Evolutionary conservation across 2,329 filamentous ascomycete species (phyloP).

Genomic region (Coniochaeta ligniaria): DNA sequence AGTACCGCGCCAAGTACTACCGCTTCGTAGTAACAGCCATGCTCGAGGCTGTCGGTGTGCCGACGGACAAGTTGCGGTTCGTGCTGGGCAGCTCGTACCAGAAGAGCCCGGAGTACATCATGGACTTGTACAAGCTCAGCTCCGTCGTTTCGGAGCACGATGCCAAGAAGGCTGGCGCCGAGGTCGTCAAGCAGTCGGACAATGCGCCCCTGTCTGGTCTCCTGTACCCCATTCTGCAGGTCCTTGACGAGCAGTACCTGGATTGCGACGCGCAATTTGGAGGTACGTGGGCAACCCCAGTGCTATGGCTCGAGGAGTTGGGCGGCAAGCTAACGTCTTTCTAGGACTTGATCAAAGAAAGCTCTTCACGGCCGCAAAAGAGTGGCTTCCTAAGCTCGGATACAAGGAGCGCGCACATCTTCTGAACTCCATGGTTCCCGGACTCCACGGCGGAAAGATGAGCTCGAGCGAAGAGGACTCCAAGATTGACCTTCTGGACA

Average conservation of each 20-base stretch:
- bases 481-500: conserved; percentile 91
- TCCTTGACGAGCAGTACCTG: conserved; percentile 84
- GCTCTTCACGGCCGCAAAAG: conserved; percentile 78
- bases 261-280: conserved; percentile 86
- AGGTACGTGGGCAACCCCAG: conserved; percentile 30
- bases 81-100: conserved; percentile 83
- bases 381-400: conserved; percentile 77
- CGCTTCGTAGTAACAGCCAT: conserved; percentile 65
- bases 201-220: conserved; percentile 69
- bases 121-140: conserved; percentile 79
- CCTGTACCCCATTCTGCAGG: conserved; percentile 82
- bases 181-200: conserved; percentile 86
- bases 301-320: background rate
- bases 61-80: conserved; percentile 73
- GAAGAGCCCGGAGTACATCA: conserved; percentile 63
- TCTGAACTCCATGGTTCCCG: conserved; percentile 72
- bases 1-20: conserved; percentile 80
- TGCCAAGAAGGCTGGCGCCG: conserved; percentile 83
- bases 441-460: conserved; percentile 83
- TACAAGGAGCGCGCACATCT: conserved; percentile 65
- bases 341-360: conserved; percentile 70
- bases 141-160: conserved; percentile 68
- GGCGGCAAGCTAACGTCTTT: background rate
- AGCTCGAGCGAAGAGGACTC: conserved; percentile 67
- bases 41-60: conserved; percentile 70